Evolutionary conservation across 2,329 filamentous ascomycete genomes (phyloP).

Genomic region (Dactylonectria estremocensis): DNA sequence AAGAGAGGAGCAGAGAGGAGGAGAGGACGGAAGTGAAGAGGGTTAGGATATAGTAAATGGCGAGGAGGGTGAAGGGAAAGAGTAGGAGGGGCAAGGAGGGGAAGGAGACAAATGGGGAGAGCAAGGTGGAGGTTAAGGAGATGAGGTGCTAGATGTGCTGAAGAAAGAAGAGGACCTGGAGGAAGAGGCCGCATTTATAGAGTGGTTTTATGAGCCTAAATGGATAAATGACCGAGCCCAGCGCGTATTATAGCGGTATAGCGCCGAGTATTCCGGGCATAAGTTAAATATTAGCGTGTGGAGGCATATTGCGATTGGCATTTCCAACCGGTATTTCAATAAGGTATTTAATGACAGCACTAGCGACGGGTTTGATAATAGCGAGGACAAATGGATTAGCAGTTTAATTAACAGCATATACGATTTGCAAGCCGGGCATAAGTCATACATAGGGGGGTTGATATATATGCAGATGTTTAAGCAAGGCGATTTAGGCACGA

Average conservation of each 20-base stretch:
- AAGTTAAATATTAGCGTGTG: slow-evolving; percentile 5
- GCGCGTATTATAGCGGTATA: neutral
- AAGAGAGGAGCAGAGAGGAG: neutral
- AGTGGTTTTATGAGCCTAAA: slow-evolving; percentile 5
- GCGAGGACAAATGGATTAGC: neutral
- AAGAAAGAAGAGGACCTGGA: too few relatives aligned
- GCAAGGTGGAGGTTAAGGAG: neutral
- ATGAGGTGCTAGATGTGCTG: too few relatives aligned
- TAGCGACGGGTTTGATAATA: neutral
- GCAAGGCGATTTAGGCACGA: slow-evolving; percentile 8
- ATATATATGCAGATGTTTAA: slow-evolving; percentile 5
- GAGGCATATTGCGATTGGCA: neutral
- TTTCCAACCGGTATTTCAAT: neutral
- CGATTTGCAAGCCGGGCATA: slow-evolving; percentile 4
- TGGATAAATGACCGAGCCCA: neutral
- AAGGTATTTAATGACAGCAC: neutral
- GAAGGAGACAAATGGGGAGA: neutral
- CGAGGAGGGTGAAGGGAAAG: neutral
- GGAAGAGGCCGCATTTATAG: neutral
- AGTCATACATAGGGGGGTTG: slow-evolving; percentile 12
- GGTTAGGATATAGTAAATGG: neutral
- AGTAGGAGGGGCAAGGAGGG: neutral
- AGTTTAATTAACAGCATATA: neutral
- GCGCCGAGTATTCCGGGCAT: neutral
- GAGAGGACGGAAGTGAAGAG: too few relatives aligned